Conservation (phyloP, 768 basidiomycete species). For the Trametes maxima region DNA sequence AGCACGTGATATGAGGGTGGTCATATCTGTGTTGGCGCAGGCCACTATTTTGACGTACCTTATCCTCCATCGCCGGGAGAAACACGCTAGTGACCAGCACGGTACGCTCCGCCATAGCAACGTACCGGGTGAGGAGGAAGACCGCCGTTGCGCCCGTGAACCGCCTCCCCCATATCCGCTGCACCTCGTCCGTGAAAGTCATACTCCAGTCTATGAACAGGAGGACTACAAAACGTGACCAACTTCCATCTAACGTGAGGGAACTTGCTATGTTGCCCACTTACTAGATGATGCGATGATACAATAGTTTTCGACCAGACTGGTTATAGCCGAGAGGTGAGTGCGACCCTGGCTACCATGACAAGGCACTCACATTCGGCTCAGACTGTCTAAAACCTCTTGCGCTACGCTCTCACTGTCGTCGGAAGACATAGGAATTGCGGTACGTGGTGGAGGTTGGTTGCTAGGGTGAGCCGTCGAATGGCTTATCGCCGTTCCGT, state of each 20-base stretch:
- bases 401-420: slow-evolving; percentile 2
- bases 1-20: background rate
- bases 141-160: slow-evolving; percentile 20
- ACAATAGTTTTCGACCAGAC: slow-evolving; percentile 7
- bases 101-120: slow-evolving; percentile 20
- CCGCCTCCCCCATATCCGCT: slow-evolving; percentile 21
- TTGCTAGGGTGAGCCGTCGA: no score
- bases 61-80: slow-evolving; percentile 17
- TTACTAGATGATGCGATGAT: slow-evolving; percentile 16
- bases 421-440: slow-evolving; percentile 1
- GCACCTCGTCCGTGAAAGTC: slow-evolving; percentile 18
- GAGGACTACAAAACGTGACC: background rate
- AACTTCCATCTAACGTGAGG: no score
- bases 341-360: background rate
- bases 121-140: slow-evolving; percentile 21
- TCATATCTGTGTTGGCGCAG: background rate
- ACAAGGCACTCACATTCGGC: background rate
- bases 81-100: slow-evolving; percentile 20
- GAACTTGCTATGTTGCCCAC: background rate
- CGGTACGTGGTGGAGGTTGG: background rate
- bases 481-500: no score
- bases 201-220: slow-evolving; percentile 14
- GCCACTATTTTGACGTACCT: slow-evolving; percentile 6
- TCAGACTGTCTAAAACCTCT: background rate
- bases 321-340: background rate